These are phyloP conservation scores for Tuber melanosporum DNA, from an alignment of 495 filamentous ascomycete species.

Conservation along the genomic window DNA sequence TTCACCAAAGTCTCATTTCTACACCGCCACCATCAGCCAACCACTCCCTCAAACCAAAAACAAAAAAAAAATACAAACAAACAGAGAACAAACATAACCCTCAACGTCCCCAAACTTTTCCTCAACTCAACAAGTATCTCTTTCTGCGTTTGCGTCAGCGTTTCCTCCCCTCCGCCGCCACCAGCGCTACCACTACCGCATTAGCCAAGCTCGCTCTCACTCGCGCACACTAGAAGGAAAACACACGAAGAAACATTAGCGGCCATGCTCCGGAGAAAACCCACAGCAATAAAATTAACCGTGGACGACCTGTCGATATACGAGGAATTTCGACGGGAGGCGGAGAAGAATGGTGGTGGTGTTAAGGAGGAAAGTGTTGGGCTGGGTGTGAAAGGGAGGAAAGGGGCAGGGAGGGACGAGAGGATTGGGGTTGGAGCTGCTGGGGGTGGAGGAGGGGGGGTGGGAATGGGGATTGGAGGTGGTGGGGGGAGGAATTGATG, in stretches of 20 bases:
- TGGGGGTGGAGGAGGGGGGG: conserved; percentile 12
- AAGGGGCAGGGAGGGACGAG: conserved; percentile 24
- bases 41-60: background rate
- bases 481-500: background rate
- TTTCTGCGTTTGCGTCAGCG: conserved; percentile 33
- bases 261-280: conserved; percentile 71
- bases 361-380: conserved; percentile 17
- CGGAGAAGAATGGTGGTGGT: conserved; percentile 32
- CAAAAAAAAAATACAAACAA: background rate
- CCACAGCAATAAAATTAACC: conserved; percentile 70
- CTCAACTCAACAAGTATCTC: conserved; percentile 36
- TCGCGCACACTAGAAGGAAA: background rate
- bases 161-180: background rate
- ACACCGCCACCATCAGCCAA: background rate
- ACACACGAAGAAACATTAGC: conserved; percentile 4
- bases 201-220: background rate
- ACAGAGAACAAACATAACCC: background rate
- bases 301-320: conserved; percentile 70
- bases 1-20: conserved; percentile 2
- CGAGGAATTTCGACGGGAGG: conserved; percentile 51
- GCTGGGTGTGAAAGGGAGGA: conserved; percentile 20
- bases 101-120: conserved; percentile 36
- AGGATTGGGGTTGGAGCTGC: conserved; percentile 27
- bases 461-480: background rate
- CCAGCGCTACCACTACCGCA: background rate